phyloP scores from a whole-genome alignment of 305 asterid species.

The Fraxinus baroniana region DNA sequence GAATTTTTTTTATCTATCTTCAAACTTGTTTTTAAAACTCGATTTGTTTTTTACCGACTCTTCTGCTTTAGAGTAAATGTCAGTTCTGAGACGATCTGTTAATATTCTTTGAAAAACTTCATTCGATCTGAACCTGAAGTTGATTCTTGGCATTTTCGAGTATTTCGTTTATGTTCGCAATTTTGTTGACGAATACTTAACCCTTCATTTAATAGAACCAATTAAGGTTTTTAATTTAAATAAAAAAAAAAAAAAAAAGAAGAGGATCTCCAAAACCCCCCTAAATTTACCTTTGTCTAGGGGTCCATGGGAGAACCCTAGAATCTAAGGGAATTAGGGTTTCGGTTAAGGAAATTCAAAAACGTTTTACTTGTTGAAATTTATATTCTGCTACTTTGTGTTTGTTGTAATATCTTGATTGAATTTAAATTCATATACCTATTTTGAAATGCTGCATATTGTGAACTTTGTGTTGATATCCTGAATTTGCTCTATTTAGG shows the following conservation, averaged over 20 bases:
- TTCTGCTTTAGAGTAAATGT: too few species aligned
- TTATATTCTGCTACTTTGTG: background rate
- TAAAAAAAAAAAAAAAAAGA: too few species aligned
- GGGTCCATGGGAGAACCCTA: too few species aligned
- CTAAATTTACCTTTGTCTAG: background rate
- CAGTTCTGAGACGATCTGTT: background rate
- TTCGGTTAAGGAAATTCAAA: background rate
- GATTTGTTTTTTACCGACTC: background rate
- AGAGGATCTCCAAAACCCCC: background rate
- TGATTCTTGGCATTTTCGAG: background rate
- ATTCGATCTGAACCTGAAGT: background rate
- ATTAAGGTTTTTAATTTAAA: too few species aligned
- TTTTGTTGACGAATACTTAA: too few species aligned
- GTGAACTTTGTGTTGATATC: too few species aligned
- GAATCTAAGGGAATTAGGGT: too few species aligned
- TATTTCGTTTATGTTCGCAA: background rate
- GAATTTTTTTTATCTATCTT: too few species aligned
- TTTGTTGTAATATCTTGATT: background rate
- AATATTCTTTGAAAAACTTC: background rate
- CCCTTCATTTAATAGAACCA: too few species aligned
- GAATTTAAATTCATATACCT: too few species aligned
- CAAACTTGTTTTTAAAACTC: background rate
- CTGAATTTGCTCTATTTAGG: too few species aligned
- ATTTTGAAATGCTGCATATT: too few species aligned
- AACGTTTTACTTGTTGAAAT: background rate